These are phyloP conservation scores for Taphrina flavorubra DNA, from an alignment of 1,139 yeast species.

Conservation along the genomic window DNA sequence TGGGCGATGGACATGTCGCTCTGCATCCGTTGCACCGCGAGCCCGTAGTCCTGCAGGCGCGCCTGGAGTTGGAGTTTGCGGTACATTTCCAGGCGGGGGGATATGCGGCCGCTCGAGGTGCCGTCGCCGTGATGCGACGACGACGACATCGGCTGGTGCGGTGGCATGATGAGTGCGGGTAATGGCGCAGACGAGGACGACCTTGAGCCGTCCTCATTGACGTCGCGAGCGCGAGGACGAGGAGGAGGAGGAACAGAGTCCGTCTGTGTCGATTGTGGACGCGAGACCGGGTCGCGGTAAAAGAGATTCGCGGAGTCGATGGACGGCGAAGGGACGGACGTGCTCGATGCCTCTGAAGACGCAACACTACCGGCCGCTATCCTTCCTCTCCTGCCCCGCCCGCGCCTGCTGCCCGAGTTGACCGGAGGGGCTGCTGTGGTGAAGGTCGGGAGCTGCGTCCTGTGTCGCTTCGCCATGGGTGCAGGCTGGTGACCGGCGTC, in stretches of 20 bases:
- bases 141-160: neutral
- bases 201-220: neutral
- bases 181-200: neutral
- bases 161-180: too few relatives aligned
- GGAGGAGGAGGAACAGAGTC: neutral
- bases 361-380: neutral
- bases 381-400: neutral
- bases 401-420: too few relatives aligned
- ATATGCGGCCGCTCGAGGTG: neutral
- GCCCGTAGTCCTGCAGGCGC: slow-evolving; percentile 14
- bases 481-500: neutral
- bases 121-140: slow-evolving; percentile 1
- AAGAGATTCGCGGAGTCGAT: neutral
- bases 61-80: slow-evolving; percentile 1
- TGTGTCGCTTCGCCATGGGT: neutral
- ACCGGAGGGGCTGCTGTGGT: neutral
- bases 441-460: neutral
- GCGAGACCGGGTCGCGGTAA: neutral
- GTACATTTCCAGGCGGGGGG: slow-evolving; percentile 15
- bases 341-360: neutral
- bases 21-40: slow-evolving; percentile 16
- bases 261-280: neutral
- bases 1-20: slow-evolving; percentile 12
- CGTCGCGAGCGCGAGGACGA: neutral
- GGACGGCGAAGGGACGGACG: neutral